phyloP scores from a whole-genome alignment of 306 rosid genomes.

The Glycine latifolia region DNA sequence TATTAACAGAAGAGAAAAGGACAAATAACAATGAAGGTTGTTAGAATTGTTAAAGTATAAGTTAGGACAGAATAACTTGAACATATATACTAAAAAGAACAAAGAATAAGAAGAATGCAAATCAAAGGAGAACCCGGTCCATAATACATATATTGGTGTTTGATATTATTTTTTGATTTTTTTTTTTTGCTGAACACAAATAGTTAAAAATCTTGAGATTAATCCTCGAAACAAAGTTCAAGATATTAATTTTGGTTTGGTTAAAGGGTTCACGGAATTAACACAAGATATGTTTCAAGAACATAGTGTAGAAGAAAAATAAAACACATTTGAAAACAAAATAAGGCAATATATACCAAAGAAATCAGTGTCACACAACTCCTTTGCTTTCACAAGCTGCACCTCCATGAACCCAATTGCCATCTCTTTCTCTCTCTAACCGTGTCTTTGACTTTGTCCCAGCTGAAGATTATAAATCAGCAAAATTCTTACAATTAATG shows the following conservation, averaged over 20 bases:
- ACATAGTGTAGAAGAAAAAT: not conserved
- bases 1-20: not conserved
- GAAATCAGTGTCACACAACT: not conserved
- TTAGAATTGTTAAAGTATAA: not conserved
- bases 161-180: too few relatives aligned
- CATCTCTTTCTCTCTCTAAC: not conserved
- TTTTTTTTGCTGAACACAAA: too few relatives aligned
- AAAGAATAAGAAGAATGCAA: not conserved
- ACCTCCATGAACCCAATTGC: conserved; percentile 11
- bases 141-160: too few relatives aligned
- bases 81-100: not conserved
- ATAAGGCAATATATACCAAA: not conserved
- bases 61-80: not conserved
- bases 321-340: not conserved
- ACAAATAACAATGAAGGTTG: too few relatives aligned
- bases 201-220: too few relatives aligned
- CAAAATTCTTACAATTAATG: not conserved
- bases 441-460: too few relatives aligned
- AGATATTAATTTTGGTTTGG: too few relatives aligned
- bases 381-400: not conserved
- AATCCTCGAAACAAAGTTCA: too few relatives aligned
- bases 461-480: not conserved
- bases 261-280: too few relatives aligned
- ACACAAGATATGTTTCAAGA: not conserved
- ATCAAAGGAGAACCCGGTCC: too few relatives aligned